Percentiles rank a stretch among this genome's conserved stretches.
Evolutionary conservation across 2,329 filamentous ascomycete genomes (phyloP).

Genomic region (Phaeophleospora eucalypticola): DNA sequence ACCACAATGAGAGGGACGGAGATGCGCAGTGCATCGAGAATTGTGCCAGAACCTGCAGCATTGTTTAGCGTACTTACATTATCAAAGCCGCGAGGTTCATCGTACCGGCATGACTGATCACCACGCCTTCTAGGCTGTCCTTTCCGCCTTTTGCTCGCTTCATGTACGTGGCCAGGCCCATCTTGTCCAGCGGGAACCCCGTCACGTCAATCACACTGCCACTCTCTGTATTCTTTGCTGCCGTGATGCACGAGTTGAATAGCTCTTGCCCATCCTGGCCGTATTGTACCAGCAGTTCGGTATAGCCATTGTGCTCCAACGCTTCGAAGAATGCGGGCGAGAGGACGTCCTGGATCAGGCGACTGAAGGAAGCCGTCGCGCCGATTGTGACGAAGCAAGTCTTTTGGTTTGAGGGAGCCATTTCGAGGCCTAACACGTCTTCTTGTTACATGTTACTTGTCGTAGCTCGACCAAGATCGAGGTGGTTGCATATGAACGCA

Average conservation of each 20-base stretch:
- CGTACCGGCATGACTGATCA: slow-evolving; percentile 86
- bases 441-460: slow-evolving; percentile 16
- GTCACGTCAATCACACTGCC: slow-evolving; percentile 45
- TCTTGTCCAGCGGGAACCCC: slow-evolving; percentile 62
- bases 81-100: slow-evolving; percentile 13
- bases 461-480: slow-evolving; percentile 1
- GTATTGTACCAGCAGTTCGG: slow-evolving; percentile 73
- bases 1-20: slow-evolving; percentile 80
- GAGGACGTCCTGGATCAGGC: slow-evolving; percentile 65
- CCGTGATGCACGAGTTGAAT: slow-evolving; percentile 41
- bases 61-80: background rate
- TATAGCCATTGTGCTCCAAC: slow-evolving; percentile 60
- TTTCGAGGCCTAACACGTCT: slow-evolving; percentile 1
- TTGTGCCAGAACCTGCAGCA: slow-evolving; percentile 75
- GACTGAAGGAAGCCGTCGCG: slow-evolving; percentile 78
- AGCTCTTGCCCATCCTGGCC: slow-evolving; percentile 61
- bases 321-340: slow-evolving; percentile 58
- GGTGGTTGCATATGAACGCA: slow-evolving; percentile 3
- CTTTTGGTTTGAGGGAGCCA: slow-evolving; percentile 28
- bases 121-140: slow-evolving; percentile 57
- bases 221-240: slow-evolving; percentile 26
- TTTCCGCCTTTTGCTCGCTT: slow-evolving; percentile 40
- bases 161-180: slow-evolving; percentile 60
- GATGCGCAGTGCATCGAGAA: slow-evolving; percentile 74
- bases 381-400: slow-evolving; percentile 85